Evolutionary conservation across 1,284 basidiomycete species (phyloP).

Genomic region (Neotropicomus parvogracilis): DNA sequence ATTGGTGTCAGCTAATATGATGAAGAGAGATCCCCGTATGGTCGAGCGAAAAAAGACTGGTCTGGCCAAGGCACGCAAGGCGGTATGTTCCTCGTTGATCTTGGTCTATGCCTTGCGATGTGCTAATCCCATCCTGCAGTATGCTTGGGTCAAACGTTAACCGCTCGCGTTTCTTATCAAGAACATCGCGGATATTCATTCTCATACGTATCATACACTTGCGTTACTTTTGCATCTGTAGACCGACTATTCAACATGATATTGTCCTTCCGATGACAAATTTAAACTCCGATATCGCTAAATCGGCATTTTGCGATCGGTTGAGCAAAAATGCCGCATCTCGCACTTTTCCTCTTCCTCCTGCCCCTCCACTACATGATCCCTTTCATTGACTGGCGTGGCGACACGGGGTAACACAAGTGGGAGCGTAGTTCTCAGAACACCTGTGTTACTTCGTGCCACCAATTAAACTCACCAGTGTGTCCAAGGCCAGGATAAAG

Average conservation of each 20-base stretch:
- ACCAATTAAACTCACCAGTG: neutral
- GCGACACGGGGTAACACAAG: conserved; percentile 29
- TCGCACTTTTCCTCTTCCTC: too few relatives aligned
- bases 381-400: too few relatives aligned
- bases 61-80: conserved; percentile 86
- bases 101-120: neutral
- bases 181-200: neutral
- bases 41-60: conserved; percentile 98
- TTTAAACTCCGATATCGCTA: neutral
- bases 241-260: too few relatives aligned
- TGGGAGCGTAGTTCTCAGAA: conserved; percentile 50
- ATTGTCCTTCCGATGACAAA: too few relatives aligned
- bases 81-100: conserved; percentile 49
- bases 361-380: too few relatives aligned
- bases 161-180: neutral
- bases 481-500: too few relatives aligned
- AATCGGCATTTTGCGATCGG: neutral
- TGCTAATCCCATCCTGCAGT: neutral
- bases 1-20: conserved; percentile 65
- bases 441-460: conserved; percentile 34
- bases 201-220: conserved; percentile 4
- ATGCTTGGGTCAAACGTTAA: conserved; percentile 9
- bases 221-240: neutral
- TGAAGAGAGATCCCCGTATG: conserved; percentile 92
- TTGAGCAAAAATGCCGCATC: neutral